These are phyloP conservation scores for Claviceps fusiformis DNA, from an alignment of 2,329 filamentous ascomycete genomes.

Conservation along the genomic window DNA sequence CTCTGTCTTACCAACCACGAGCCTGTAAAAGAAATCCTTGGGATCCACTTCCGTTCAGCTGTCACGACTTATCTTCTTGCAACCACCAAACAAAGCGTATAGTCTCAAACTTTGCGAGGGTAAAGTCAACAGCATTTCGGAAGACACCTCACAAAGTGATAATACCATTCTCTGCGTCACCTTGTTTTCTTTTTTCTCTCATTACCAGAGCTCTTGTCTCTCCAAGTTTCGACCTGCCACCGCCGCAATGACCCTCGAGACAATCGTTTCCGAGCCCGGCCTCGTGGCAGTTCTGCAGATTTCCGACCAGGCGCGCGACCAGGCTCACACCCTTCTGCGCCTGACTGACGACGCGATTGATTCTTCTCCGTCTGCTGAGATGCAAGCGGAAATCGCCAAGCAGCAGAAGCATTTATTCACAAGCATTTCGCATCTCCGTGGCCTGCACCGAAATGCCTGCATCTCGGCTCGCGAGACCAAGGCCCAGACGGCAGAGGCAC, in stretches of 20 bases:
- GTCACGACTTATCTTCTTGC: background rate
- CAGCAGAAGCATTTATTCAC: conserved; percentile 71
- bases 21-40: background rate
- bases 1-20: background rate
- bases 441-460: conserved; percentile 69
- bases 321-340: conserved; percentile 53
- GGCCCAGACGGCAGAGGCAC: conserved; percentile 67
- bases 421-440: conserved; percentile 66
- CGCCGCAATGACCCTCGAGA: conserved; percentile 23
- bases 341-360: conserved; percentile 33
- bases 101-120: background rate
- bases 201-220: background rate
- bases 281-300: conserved; percentile 57
- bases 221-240: background rate
- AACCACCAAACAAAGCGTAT: background rate
- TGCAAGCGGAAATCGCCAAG: conserved; percentile 49
- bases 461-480: conserved; percentile 78
- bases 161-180: background rate
- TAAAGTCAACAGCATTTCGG: background rate
- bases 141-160: background rate
- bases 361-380: conserved; percentile 29
- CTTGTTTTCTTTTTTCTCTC: no score
- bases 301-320: conserved; percentile 58
- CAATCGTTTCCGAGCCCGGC: conserved; percentile 28
- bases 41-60: background rate